phyloP scores from a whole-genome alignment of 805 yeast species.

The Myxozyma neotropica region DNA sequence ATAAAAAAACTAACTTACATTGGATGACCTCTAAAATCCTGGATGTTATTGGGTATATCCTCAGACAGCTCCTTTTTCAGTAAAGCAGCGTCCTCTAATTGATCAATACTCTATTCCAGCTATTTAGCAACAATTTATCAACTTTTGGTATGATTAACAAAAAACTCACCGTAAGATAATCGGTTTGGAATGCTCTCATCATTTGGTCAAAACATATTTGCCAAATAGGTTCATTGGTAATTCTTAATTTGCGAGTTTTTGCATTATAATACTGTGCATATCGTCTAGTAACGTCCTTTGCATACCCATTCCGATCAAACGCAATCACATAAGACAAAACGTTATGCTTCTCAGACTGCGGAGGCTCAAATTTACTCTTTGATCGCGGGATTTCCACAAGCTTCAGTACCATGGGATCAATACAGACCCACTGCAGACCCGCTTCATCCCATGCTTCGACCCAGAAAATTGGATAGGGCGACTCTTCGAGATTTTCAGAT shows the following conservation, averaged over 20 bases:
- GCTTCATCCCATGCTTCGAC: constrained; percentile 88
- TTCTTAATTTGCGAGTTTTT: constrained; percentile 70
- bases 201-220: constrained; percentile 62
- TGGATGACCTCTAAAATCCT: constrained; percentile 87
- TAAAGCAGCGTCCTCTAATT: constrained; percentile 63
- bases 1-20: constrained; percentile 37
- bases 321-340: constrained; percentile 76
- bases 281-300: constrained; percentile 81
- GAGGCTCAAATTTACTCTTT: constrained; percentile 71
- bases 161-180: constrained; percentile 36
- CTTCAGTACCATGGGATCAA: constrained; percentile 74
- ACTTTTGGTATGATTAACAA: constrained; percentile 28
- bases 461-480: constrained; percentile 78
- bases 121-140: neutral
- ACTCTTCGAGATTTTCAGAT: constrained; percentile 18
- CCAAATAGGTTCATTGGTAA: constrained; percentile 61
- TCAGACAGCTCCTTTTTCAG: constrained; percentile 65
- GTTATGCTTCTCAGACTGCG: constrained; percentile 58
- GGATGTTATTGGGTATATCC: constrained; percentile 83
- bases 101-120: constrained; percentile 43
- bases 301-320: constrained; percentile 63
- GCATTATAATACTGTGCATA: constrained; percentile 74
- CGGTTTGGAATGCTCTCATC: constrained; percentile 41
- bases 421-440: constrained; percentile 73
- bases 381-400: constrained; percentile 64